Conservation (phyloP, 2,329 filamentous ascomycete species). For the Diaporthe humulicola region DNA sequence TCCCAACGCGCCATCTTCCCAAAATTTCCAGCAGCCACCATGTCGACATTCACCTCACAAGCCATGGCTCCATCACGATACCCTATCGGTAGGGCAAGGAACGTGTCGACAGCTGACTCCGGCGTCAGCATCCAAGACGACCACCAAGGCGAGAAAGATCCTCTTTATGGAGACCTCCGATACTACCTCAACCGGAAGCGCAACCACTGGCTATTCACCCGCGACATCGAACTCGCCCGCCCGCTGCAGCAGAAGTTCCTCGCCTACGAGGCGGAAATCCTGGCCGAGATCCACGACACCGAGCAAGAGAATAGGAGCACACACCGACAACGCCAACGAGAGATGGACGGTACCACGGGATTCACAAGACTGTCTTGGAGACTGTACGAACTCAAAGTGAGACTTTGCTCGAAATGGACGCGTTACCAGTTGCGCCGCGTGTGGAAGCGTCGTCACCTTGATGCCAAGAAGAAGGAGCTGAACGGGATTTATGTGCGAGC, state of each 20-base stretch:
- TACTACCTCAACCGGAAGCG: neutral
- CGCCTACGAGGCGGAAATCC: neutral
- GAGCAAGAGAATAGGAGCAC: neutral
- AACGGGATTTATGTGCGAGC: neutral
- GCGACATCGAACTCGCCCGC: neutral
- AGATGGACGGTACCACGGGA: neutral
- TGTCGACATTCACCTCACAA: neutral
- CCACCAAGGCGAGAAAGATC: neutral
- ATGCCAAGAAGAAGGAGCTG: neutral
- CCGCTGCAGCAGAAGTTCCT: neutral
- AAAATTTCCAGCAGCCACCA: neutral
- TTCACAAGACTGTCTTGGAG: neutral
- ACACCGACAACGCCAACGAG: neutral
- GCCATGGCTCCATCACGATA: neutral
- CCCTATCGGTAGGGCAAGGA: no score
- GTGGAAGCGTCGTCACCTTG: neutral
- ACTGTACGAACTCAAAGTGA: neutral
- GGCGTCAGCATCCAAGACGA: fast-evolving
- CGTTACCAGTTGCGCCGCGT: neutral
- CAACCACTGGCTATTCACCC: neutral
- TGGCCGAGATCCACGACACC: neutral
- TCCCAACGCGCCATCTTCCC: neutral
- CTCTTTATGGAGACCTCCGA: neutral
- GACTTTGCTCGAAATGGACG: neutral
- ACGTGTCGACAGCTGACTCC: neutral